phyloP scores from a whole-genome alignment of 2,329 filamentous ascomycete genomes.

The Bipolaris bicolor region DNA sequence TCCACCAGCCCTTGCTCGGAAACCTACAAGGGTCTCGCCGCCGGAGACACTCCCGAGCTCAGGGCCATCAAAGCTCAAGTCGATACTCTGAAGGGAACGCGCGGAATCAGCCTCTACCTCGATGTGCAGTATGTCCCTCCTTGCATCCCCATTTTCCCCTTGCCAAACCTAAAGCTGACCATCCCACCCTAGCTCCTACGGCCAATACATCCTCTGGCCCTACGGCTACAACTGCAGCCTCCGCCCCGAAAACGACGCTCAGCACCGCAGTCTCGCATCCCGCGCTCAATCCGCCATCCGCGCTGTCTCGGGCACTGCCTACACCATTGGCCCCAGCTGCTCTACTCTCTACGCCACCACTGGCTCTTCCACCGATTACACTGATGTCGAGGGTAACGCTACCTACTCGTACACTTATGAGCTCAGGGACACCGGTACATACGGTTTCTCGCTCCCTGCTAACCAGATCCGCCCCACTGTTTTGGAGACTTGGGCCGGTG shows the following conservation, averaged over 20 bases:
- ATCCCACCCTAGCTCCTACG: conserved; percentile 15
- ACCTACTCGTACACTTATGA: conserved; percentile 57
- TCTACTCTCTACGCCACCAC: conserved; percentile 65
- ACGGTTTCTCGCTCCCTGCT: conserved; percentile 58
- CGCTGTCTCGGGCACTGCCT: conserved; percentile 57
- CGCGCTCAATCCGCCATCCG: conserved; percentile 59
- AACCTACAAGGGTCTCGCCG: conserved; percentile 44
- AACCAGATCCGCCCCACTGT: conserved; percentile 57
- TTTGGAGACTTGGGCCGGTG: conserved; percentile 55
- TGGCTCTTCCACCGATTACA: conserved; percentile 54
- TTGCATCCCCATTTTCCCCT: not conserved
- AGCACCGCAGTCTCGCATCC: conserved; percentile 58
- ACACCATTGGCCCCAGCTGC: conserved; percentile 59
- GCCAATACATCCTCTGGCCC: conserved; percentile 51
- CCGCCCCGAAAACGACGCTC: conserved; percentile 55
- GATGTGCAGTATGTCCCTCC: conserved; percentile 67
- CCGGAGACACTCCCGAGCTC: conserved; percentile 45
- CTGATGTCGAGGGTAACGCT: conserved; percentile 50
- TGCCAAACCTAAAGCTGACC: too few species aligned
- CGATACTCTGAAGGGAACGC: conserved; percentile 47
- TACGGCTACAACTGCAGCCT: conserved; percentile 65
- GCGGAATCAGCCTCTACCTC: conserved; percentile 65
- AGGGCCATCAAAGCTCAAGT: conserved; percentile 53
- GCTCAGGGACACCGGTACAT: conserved; percentile 55
- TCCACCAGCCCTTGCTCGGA: conserved; percentile 48